These are phyloP conservation scores for Chytriomyces confervae DNA, from an alignment of 192 early-diverging fungal species.

Conservation along the genomic window DNA sequence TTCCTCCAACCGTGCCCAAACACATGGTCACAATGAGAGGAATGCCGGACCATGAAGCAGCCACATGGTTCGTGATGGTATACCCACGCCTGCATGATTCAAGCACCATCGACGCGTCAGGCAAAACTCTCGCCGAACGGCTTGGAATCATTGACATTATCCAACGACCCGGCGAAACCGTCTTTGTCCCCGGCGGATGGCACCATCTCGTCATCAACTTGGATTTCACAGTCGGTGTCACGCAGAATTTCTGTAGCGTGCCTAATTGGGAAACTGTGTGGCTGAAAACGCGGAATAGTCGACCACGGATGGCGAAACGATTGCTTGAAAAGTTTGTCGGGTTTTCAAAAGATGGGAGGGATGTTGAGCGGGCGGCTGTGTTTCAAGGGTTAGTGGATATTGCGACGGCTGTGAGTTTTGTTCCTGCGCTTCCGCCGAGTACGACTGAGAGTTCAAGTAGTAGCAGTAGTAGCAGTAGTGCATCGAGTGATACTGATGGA, in stretches of 20 bases:
- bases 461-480: background rate
- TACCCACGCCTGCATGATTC: constrained; percentile 41
- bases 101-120: constrained; percentile 15
- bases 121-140: constrained; percentile 59
- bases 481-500: constrained; percentile 11
- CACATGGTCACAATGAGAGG: constrained; percentile 59
- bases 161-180: constrained; percentile 78
- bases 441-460: constrained; percentile 14
- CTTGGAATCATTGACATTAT: constrained; percentile 73
- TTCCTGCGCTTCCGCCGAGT: constrained; percentile 21
- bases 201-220: constrained; percentile 81
- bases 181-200: constrained; percentile 86
- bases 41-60: constrained; percentile 70
- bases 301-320: constrained; percentile 42
- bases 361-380: background rate
- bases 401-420: constrained; percentile 2
- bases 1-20: constrained; percentile 72
- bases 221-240: constrained; percentile 78
- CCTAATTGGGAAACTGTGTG: constrained; percentile 73
- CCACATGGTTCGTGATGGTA: constrained; percentile 75
- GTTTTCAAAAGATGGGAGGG: background rate
- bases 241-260: constrained; percentile 78
- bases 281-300: constrained; percentile 61
- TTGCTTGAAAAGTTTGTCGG: constrained; percentile 26
- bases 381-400: constrained; percentile 15